A percentile compares a stretch with the other conserved stretches of the same genome.
Conservation (phyloP, 345 rosid species). For the Heritiera littoralis region DNA sequence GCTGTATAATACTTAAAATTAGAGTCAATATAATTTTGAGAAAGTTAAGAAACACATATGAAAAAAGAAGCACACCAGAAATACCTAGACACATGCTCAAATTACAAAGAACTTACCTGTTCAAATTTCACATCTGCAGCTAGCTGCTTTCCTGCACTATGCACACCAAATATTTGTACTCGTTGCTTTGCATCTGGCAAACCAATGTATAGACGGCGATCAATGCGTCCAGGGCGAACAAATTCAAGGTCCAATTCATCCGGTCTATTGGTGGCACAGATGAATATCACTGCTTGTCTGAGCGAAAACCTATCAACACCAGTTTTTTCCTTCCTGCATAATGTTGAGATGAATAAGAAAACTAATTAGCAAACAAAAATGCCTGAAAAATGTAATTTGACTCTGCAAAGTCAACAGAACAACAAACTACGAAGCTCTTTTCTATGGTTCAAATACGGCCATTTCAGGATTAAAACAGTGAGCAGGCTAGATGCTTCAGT, state of each 20-base stretch:
- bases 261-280: slow-evolving; percentile 97
- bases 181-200: slow-evolving; percentile 92
- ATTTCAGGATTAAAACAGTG: slow-evolving; percentile 11
- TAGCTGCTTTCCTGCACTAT: slow-evolving; percentile 80
- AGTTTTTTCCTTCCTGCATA: slow-evolving; percentile 76
- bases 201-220: slow-evolving; percentile 92
- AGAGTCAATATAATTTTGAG: neutral
- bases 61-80: neutral
- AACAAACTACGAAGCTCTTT: slow-evolving; percentile 6
- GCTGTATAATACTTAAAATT: neutral
- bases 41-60: neutral
- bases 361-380: slow-evolving; percentile 1
- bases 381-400: neutral
- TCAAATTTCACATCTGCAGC: slow-evolving; percentile 85
- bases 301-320: slow-evolving; percentile 89
- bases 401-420: neutral
- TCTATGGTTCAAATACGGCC: neutral
- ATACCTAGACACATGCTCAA: neutral
- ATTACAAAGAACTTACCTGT: slow-evolving; percentile 44
- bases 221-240: slow-evolving; percentile 90
- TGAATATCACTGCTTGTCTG: slow-evolving; percentile 96
- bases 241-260: slow-evolving; percentile 95
- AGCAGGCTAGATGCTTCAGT: neutral
- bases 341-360: slow-evolving; percentile 20
- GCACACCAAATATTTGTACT: slow-evolving; percentile 87